Conservation (phyloP, 345 rosid genomes). For the Excoecaria cochinchinensis region DNA sequence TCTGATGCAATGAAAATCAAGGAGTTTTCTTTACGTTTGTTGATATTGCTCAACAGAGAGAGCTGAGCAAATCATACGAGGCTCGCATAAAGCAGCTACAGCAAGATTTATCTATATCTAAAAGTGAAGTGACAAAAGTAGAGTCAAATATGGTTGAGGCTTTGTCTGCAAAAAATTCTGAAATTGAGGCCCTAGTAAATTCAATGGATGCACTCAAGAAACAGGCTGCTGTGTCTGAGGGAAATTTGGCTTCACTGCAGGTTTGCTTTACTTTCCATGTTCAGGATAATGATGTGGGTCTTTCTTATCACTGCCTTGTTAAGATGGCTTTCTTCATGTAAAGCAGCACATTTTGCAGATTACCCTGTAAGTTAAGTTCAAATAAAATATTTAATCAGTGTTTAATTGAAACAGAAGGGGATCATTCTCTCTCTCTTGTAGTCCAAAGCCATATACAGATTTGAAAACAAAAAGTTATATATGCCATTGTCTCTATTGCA, state of each 20-base stretch:
- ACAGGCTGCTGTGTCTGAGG: constrained; percentile 81
- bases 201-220: constrained; percentile 78
- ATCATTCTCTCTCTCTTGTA: neutral
- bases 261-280: constrained; percentile 30
- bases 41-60: constrained; percentile 60
- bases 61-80: constrained; percentile 87
- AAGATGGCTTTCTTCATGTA: neutral
- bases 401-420: neutral
- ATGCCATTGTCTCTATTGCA: neutral
- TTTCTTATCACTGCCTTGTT: too few relatives aligned
- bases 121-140: constrained; percentile 72
- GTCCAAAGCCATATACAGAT: neutral
- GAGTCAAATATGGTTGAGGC: constrained; percentile 88
- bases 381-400: neutral
- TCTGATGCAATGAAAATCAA: constrained; percentile 6
- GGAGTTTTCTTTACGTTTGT: constrained; percentile 21
- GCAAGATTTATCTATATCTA: constrained; percentile 69
- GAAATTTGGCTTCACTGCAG: constrained; percentile 90
- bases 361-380: neutral
- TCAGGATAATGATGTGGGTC: neutral
- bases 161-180: constrained; percentile 86
- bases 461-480: neutral
- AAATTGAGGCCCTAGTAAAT: constrained; percentile 76
- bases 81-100: constrained; percentile 81
- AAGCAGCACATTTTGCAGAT: neutral